These are phyloP conservation scores for Ceratobasidium sp. DNA, from an alignment of 1,284 basidiomycete genomes.

Conservation along the genomic window DNA sequence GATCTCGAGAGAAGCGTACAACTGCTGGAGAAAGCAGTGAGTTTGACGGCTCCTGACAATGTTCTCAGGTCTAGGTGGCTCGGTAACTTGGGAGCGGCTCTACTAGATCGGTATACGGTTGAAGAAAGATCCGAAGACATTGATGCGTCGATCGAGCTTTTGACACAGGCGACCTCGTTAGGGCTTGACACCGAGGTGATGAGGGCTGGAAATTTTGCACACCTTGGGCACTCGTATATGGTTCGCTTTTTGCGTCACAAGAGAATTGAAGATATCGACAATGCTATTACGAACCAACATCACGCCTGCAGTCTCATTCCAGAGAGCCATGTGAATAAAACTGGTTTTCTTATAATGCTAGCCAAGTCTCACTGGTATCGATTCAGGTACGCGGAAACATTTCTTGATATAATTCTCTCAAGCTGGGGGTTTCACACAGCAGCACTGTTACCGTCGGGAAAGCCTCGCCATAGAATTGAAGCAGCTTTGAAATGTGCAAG, in stretches of 20 bases:
- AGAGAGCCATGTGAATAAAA: slow-evolving; percentile 5
- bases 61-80: no score
- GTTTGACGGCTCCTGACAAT: not conserved
- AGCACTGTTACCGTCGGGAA: no score
- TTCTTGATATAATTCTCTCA: no score
- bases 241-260: no score
- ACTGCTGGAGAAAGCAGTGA: not conserved
- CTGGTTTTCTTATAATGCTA: not conserved
- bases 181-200: no score
- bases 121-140: not conserved
- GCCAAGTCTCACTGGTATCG: not conserved
- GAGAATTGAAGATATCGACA: not conserved
- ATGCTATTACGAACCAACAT: not conserved
- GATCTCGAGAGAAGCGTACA: slow-evolving; percentile 3
- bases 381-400: not conserved
- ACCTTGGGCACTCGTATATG: no score
- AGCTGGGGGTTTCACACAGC: no score
- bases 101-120: not conserved
- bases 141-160: no score
- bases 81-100: not conserved
- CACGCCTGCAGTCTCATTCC: not conserved
- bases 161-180: no score
- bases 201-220: no score
- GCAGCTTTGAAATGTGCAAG: not conserved
- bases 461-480: no score